Base-by-base conservation (phyloP, 768 basidiomycete genomes). In the Kwoniella pini region DNA sequence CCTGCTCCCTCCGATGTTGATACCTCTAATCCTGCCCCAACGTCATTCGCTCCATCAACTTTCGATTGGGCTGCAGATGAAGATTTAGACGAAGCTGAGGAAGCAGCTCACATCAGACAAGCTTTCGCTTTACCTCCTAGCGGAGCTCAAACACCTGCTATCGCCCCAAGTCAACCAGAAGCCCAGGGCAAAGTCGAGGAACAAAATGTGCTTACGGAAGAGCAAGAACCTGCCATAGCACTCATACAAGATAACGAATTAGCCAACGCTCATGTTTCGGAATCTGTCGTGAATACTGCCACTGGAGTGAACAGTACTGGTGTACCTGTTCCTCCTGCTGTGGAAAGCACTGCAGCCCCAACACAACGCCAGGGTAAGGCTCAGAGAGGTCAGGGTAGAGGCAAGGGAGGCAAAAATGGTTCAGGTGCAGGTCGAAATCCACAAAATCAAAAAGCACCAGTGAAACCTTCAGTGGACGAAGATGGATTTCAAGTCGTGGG, bases 401-500 rank as follows among this genome's bases (percentile, higher is more conserved):
- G 38, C 31, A 39, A 21, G 36, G 62, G 28, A 13, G 40, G 42
- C 5, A 30, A 33, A 51, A 52, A 52, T 33, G 24, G 28, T 4
- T 50, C 50, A 11, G 50, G 43, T 42, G 24, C 31, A 28, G 28
- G 45, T 30, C 64, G 24, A 51, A 22, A n/a, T 19, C 62, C 28
- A n/a, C 44, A 46, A 44, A 36, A 10, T 11, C 39, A 45, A 9
- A 58, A 62, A 28, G 42, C 21, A 12, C 57, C 49, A 19, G 39
- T 42, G n/a, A 51, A 46, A 28, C 51, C 56, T 21, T 52, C 55
- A 1, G 56, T 70, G 1, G 71, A 73, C 49, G 71, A 63, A 40
- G 71, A 73, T 48, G 71, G 71, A 31, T 73, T 73, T 56, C 68
- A 70, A 57, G 60, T 64, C 28, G 69, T 68, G n/a, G 66, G 66